phyloP scores from a whole-genome alignment of 2,329 filamentous ascomycete genomes.

The Verticillium nubilum region DNA sequence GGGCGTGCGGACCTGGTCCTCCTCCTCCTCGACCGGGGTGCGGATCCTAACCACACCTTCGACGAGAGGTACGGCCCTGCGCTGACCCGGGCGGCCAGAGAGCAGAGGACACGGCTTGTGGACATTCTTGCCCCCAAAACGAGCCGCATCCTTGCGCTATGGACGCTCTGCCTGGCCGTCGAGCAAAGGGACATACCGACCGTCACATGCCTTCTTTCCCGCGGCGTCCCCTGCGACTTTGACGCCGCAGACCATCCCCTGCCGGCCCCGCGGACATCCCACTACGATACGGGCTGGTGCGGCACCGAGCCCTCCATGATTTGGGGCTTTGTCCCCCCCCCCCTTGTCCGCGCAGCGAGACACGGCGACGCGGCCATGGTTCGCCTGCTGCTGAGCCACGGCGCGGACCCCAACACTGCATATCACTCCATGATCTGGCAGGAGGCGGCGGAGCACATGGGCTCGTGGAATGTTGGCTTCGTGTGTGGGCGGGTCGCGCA shows the following conservation, averaged over 20 bases:
- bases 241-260: not conserved
- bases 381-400: not conserved
- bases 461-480: not conserved
- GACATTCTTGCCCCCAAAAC: constrained; percentile 1
- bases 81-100: not conserved
- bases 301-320: not conserved
- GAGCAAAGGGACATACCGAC: constrained; percentile 1
- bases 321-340: not conserved
- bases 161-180: constrained; percentile 1
- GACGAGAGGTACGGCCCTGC: constrained; percentile 1
- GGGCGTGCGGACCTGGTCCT: not conserved
- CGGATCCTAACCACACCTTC: not conserved
- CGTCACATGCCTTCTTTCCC: not conserved
- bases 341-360: not conserved
- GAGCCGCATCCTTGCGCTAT: not conserved
- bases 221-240: constrained; percentile 1
- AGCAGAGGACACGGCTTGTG: constrained; percentile 1
- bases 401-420: constrained; percentile 1
- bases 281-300: not conserved
- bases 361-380: constrained; percentile 1
- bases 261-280: not conserved
- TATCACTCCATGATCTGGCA: constrained; percentile 1
- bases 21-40: not conserved
- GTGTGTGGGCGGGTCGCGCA: not conserved
- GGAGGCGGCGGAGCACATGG: not conserved